Conservation (phyloP, 768 basidiomycete genomes). For the Guyanaporus albipodus region DNA sequence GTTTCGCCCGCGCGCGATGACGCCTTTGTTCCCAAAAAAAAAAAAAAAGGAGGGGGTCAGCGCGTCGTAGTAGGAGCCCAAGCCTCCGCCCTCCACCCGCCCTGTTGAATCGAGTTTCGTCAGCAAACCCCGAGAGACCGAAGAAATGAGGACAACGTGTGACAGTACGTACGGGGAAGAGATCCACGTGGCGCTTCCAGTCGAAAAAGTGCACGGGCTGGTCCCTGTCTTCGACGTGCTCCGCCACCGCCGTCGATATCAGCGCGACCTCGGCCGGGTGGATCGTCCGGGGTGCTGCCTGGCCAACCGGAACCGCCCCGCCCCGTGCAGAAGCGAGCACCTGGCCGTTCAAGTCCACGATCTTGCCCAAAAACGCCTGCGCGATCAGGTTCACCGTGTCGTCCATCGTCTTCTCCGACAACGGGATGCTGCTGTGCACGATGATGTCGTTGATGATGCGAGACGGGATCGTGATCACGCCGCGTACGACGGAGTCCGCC, state of each 20-base stretch:
- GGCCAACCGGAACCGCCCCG: constrained; percentile 5
- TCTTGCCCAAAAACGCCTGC: constrained; percentile 11
- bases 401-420: constrained; percentile 10
- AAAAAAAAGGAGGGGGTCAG: no score
- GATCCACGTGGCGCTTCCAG: constrained; percentile 16
- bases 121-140: no score
- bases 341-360: constrained; percentile 14
- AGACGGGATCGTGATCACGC: constrained; percentile 23
- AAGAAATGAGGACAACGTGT: no score
- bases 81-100: no score
- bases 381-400: constrained; percentile 12
- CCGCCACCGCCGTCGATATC: constrained; percentile 22
- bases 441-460: constrained; percentile 22
- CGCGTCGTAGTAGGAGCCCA: no score
- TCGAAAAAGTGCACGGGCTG: constrained; percentile 21
- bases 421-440: constrained; percentile 4
- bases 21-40: no score
- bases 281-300: constrained; percentile 8
- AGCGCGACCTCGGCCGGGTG: constrained; percentile 20
- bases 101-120: no score
- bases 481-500: constrained; percentile 15
- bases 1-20: no score
- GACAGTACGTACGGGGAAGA: constrained; percentile 19
- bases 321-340: constrained; percentile 19
- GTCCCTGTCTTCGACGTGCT: constrained; percentile 9